Evolutionary conservation across 257 asterid genomes (phyloP).

Genomic region (Fraxinus quadrangulata): DNA sequence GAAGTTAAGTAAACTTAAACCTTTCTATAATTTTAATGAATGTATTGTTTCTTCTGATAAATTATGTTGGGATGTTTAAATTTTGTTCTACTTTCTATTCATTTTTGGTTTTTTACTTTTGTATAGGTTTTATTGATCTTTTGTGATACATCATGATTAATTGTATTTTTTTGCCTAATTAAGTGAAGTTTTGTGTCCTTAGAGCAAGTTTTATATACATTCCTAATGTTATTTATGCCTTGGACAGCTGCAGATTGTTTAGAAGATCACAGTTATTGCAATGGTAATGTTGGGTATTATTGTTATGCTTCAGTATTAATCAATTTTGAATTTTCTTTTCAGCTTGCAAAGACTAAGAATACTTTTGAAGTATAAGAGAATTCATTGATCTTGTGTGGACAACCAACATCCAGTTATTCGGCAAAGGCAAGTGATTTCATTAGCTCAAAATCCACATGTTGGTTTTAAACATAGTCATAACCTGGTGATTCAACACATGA

Average conservation of each 20-base stretch:
- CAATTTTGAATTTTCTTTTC: conserved; percentile 11
- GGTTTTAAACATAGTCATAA: conserved; percentile 27
- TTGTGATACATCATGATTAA: background rate
- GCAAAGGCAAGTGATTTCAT: conserved; percentile 28
- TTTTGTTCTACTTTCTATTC: background rate
- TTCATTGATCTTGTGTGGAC: conserved; percentile 26
- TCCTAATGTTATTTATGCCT: background rate
- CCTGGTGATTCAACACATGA: conserved; percentile 34
- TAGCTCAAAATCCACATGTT: conserved; percentile 41
- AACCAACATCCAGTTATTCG: conserved; percentile 32
- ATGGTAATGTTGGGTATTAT: conserved; percentile 3
- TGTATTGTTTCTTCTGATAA: conserved; percentile 3
- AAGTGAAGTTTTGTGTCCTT: background rate
- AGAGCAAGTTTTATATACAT: background rate
- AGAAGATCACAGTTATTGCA: background rate
- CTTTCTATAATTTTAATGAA: background rate
- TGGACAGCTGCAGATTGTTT: background rate
- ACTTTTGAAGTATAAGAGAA: conserved; percentile 17
- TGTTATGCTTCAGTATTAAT: background rate
- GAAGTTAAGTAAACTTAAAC: background rate
- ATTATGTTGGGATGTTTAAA: conserved; percentile 13
- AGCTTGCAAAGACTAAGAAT: conserved; percentile 15
- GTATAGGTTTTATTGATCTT: background rate
- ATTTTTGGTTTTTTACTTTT: background rate
- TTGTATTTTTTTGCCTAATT: conserved; percentile 7